A percentile compares a stretch with the other conserved stretches of the same genome.
phyloP scores from a whole-genome alignment of 495 filamentous ascomycete species.

The Aspergillus nidulans region DNA sequence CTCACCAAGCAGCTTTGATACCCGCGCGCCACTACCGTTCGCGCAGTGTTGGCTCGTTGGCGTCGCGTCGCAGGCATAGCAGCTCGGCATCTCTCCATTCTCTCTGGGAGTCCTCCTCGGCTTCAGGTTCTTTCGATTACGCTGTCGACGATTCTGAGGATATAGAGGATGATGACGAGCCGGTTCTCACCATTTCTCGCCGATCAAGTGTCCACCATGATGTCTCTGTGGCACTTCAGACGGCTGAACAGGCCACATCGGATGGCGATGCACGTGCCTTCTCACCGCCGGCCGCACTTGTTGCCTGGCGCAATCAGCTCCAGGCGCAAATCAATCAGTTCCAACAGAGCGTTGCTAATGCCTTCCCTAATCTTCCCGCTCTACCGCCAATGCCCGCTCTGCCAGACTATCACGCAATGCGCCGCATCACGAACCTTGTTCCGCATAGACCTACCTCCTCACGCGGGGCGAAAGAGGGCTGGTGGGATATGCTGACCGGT shows the following conservation, averaged over 20 bases:
- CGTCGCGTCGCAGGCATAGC: constrained; percentile 57
- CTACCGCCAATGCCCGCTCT: constrained; percentile 57
- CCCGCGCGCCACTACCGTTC: constrained; percentile 51
- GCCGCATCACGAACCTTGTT: constrained; percentile 69
- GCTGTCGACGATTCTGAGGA: constrained; percentile 47
- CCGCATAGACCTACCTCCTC: constrained; percentile 50
- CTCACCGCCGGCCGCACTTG: constrained; percentile 58
- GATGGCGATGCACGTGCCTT: constrained; percentile 33
- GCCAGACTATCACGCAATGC: constrained; percentile 71
- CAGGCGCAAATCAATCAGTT: constrained; percentile 74
- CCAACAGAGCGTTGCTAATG: constrained; percentile 66
- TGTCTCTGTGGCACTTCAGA: constrained; percentile 20
- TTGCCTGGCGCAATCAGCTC: constrained; percentile 72
- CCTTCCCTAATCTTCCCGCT: constrained; percentile 63
- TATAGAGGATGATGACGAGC: constrained; percentile 33
- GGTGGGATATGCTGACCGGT: constrained; percentile 64
- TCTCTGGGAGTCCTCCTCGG: constrained; percentile 52
- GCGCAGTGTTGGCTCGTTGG: constrained; percentile 53
- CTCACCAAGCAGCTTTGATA: constrained; percentile 51
- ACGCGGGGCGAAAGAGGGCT: constrained; percentile 50
- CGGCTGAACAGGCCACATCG: constrained; percentile 25
- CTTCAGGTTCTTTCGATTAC: constrained; percentile 39
- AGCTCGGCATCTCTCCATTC: constrained; percentile 64
- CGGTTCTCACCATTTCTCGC: constrained; percentile 40
- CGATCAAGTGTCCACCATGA: constrained; percentile 44